Conservation (phyloP, 2,329 filamentous ascomycete species). For the Neofusicoccum sp. region DNA sequence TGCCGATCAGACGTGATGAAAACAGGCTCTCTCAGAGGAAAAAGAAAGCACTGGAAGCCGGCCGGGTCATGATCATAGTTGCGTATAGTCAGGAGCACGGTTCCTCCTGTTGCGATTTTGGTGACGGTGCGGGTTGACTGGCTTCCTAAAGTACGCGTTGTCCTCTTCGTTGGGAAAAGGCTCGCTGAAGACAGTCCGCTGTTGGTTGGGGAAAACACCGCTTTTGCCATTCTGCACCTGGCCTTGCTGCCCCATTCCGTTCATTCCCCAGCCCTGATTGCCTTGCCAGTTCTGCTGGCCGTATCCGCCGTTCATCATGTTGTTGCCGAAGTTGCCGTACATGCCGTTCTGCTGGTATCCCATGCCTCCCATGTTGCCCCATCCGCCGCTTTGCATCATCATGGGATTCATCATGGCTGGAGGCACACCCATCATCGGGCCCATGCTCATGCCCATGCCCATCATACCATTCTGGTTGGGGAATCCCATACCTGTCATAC, state of each 20-base stretch:
- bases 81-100: slow-evolving; percentile 86
- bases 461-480: slow-evolving; percentile 45
- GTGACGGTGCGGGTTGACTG: slow-evolving; percentile 89
- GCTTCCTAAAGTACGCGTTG: slow-evolving; percentile 91
- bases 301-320: slow-evolving; percentile 47
- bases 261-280: slow-evolving; percentile 17
- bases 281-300: slow-evolving; percentile 28
- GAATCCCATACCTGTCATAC: slow-evolving; percentile 46
- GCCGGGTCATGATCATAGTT: slow-evolving; percentile 56
- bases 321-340: slow-evolving; percentile 37
- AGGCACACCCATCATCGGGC: slow-evolving; percentile 46
- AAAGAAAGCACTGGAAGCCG: not conserved
- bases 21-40: not conserved
- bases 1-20: not conserved
- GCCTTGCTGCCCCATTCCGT: slow-evolving; percentile 17
- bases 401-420: slow-evolving; percentile 42
- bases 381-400: slow-evolving; percentile 31
- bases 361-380: slow-evolving; percentile 37
- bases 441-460: slow-evolving; percentile 43
- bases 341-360: slow-evolving; percentile 30
- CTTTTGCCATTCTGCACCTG: slow-evolving; percentile 23
- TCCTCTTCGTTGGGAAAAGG: slow-evolving; percentile 68
- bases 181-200: slow-evolving; percentile 53
- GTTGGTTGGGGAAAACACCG: slow-evolving; percentile 57
- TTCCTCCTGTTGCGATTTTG: slow-evolving; percentile 76